Evolutionary conservation across 2,329 filamentous ascomycete species (phyloP).

Genomic region (Sporothrix protearum): DNA sequence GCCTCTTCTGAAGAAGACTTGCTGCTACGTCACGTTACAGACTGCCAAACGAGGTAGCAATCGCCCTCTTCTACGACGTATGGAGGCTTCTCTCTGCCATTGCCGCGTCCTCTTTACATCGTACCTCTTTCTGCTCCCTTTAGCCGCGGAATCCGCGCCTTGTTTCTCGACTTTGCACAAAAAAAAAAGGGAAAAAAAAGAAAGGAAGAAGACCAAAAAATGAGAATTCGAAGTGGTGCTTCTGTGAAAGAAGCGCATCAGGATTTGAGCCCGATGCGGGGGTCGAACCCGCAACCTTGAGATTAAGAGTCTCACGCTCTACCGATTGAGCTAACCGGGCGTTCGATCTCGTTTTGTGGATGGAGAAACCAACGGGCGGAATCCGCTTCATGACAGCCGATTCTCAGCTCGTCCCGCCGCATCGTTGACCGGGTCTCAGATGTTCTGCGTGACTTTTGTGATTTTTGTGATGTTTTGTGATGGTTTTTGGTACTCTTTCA

Average conservation of each 20-base stretch:
- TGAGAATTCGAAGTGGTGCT: not conserved
- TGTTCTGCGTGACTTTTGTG: too few species aligned
- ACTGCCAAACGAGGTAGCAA: too few species aligned
- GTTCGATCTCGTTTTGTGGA: conserved; percentile 24
- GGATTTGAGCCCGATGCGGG: conserved; percentile 48
- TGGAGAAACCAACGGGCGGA: not conserved
- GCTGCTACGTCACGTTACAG: too few species aligned
- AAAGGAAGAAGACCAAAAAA: too few species aligned
- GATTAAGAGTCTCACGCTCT: conserved; percentile 69
- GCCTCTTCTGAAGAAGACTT: too few species aligned
- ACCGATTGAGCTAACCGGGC: conserved; percentile 66
- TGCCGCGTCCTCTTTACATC: too few species aligned
- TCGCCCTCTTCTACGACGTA: too few species aligned
- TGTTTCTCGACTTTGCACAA: too few species aligned
- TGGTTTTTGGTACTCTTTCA: not conserved
- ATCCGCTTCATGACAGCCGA: not conserved
- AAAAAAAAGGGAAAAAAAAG: too few species aligned
- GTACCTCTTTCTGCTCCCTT: too few species aligned
- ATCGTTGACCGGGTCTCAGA: conserved; percentile 8
- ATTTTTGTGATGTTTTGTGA: not conserved
- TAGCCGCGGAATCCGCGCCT: too few species aligned
- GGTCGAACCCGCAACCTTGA: conserved; percentile 41
- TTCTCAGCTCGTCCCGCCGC: not conserved
- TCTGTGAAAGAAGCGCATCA: conserved; percentile 32
- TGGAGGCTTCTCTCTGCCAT: too few species aligned